A percentile compares a stretch with the other conserved stretches of the same genome.
Evolutionary conservation across 306 rosid genomes (phyloP).

Genomic region (Senna tora): DNA sequence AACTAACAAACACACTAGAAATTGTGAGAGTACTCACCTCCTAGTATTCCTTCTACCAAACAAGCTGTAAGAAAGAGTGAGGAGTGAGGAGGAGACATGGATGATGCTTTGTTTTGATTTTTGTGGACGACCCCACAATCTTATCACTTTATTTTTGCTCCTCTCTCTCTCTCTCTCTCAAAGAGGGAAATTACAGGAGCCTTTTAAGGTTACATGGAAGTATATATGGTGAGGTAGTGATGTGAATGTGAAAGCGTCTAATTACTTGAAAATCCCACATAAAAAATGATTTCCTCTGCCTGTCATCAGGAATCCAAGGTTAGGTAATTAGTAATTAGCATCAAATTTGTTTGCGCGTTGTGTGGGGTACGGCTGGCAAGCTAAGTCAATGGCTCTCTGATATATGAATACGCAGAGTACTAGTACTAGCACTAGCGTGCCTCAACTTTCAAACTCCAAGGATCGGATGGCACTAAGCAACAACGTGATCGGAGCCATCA

Average conservation of each 20-base stretch:
- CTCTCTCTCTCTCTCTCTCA: background rate
- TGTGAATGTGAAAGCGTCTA: constrained; percentile 1
- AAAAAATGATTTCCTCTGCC: background rate
- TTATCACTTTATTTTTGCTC: background rate
- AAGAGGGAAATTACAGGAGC: too few relatives aligned
- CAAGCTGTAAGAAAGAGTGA: too few relatives aligned
- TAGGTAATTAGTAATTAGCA: too few relatives aligned
- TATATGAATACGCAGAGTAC: too few relatives aligned
- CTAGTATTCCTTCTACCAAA: too few relatives aligned
- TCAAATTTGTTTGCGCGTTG: background rate
- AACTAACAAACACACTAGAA: too few relatives aligned
- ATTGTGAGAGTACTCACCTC: too few relatives aligned
- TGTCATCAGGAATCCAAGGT: constrained; percentile 38
- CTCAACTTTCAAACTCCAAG: too few relatives aligned
- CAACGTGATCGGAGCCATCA: constrained; percentile 78
- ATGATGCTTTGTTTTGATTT: constrained; percentile 21
- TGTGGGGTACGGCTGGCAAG: constrained; percentile 30
- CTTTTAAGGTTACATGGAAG: too few relatives aligned
- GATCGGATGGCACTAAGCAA: constrained; percentile 87
- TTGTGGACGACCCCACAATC: background rate
- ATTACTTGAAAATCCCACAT: constrained; percentile 16
- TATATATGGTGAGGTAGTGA: background rate
- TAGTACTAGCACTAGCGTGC: too few relatives aligned
- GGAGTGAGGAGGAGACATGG: constrained; percentile 10
- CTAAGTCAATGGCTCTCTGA: too few relatives aligned